These are phyloP conservation scores for Trichosporon asahii DNA, from an alignment of 1,284 basidiomycete genomes.

Conservation along the genomic window DNA sequence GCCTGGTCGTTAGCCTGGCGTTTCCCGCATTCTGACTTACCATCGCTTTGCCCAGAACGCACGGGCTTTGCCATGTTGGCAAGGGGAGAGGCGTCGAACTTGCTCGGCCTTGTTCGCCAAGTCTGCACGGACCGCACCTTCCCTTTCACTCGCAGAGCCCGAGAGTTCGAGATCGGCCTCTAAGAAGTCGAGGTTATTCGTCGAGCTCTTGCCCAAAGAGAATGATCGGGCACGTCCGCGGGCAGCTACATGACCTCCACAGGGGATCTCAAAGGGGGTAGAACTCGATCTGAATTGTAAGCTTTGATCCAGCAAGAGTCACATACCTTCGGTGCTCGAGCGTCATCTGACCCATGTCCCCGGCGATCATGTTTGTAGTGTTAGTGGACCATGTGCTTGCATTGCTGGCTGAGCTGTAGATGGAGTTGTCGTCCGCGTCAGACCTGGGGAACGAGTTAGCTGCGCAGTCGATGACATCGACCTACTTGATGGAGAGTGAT, in stretches of 20 bases:
- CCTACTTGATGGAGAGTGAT: constrained; percentile 36
- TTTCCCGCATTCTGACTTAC: constrained; percentile 27
- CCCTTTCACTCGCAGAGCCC: constrained; percentile 34
- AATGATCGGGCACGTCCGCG: constrained; percentile 25
- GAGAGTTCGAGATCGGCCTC: constrained; percentile 25
- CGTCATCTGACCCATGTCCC: constrained; percentile 31
- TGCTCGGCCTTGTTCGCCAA: constrained; percentile 26
- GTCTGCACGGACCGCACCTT: constrained; percentile 31
- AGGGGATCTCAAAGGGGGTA: constrained; percentile 24
- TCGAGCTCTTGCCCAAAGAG: constrained; percentile 24
- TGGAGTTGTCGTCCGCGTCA: constrained; percentile 34
- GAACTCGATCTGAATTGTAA: constrained; percentile 21
- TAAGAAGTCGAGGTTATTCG: constrained; percentile 24
- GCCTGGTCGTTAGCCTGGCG: constrained; percentile 25
- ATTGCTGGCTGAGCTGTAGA: constrained; percentile 29
- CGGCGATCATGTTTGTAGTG: constrained; percentile 23
- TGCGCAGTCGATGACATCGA: not conserved
- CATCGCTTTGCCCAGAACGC: constrained; percentile 43
- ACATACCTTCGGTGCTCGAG: constrained; percentile 39
- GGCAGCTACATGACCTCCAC: constrained; percentile 9
- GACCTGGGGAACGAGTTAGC: constrained; percentile 29
- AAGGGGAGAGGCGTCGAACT: constrained; percentile 23
- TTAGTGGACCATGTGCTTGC: constrained; percentile 33
- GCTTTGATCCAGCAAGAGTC: not conserved
- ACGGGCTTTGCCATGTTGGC: constrained; percentile 41